phyloP scores from a whole-genome alignment of 2,329 filamentous ascomycete species.

The Clarireedia sp. region DNA sequence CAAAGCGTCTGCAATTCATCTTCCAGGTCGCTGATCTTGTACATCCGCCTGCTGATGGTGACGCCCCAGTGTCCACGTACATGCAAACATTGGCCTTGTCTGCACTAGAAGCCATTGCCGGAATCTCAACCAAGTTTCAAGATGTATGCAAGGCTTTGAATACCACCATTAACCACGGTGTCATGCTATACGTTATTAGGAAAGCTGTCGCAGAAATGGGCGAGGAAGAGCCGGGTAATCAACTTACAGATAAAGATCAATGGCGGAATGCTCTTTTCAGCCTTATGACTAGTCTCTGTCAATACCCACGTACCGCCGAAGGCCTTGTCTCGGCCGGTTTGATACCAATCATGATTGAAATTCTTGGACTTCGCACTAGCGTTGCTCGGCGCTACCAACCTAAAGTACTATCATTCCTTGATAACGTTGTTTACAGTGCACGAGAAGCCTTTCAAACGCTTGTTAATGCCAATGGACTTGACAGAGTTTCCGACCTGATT shows the following conservation, averaged over 20 bases:
- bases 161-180: conserved; percentile 91
- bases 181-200: conserved; percentile 84
- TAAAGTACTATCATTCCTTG: conserved; percentile 78
- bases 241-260: conserved; percentile 64
- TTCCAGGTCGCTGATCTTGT: conserved; percentile 91
- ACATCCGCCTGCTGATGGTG: conserved; percentile 67
- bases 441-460: conserved; percentile 78
- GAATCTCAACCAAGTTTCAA: conserved; percentile 67
- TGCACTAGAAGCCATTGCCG: conserved; percentile 76
- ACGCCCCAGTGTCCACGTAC: conserved; percentile 59
- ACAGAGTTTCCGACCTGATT: conserved; percentile 82
- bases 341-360: conserved; percentile 82
- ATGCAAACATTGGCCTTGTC: conserved; percentile 77
- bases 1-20: conserved; percentile 77
- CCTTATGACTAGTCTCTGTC: conserved; percentile 74
- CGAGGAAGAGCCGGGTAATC: conserved; percentile 49
- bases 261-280: conserved; percentile 88
- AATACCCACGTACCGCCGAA: conserved; percentile 64
- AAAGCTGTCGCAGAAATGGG: conserved; percentile 82
- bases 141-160: conserved; percentile 89
- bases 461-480: conserved; percentile 74
- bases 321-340: conserved; percentile 84
- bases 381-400: conserved; percentile 79
- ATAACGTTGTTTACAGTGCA: conserved; percentile 78
- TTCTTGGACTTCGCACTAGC: conserved; percentile 72